Evolutionary conservation across 2,329 filamentous ascomycete genomes (phyloP).

Genomic region (Herpomyces periplanetae): DNA sequence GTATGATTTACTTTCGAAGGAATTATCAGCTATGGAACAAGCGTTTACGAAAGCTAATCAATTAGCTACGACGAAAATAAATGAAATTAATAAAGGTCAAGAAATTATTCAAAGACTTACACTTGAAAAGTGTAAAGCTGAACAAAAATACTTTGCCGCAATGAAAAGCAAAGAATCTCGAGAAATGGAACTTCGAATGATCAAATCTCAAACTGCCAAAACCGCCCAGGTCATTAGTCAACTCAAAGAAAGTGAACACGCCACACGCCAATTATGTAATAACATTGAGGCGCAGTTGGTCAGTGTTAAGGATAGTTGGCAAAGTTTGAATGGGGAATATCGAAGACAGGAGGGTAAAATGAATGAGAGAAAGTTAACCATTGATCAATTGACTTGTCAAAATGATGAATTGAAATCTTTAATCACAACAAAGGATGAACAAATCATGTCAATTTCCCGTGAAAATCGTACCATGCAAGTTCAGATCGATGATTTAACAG

Average conservation of each 20-base stretch:
- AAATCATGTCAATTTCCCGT: slow-evolving; percentile 20
- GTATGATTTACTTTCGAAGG: slow-evolving; percentile 44
- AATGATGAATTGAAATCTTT: slow-evolving; percentile 32
- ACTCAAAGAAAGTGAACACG: slow-evolving; percentile 53
- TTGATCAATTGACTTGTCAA: slow-evolving; percentile 33
- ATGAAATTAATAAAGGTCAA: slow-evolving; percentile 32
- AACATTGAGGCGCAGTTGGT: slow-evolving; percentile 70
- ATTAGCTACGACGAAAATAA: slow-evolving; percentile 48
- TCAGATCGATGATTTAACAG: slow-evolving; percentile 40
- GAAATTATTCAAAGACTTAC: slow-evolving; percentile 31
- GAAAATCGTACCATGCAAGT: slow-evolving; percentile 18
- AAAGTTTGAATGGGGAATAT: slow-evolving; percentile 25
- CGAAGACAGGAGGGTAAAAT: slow-evolving; percentile 31
- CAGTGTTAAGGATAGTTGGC: slow-evolving; percentile 40
- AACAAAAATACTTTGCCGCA: slow-evolving; percentile 87
- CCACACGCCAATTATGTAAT: slow-evolving; percentile 29
- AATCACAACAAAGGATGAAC: slow-evolving; percentile 33
- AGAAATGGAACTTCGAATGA: slow-evolving; percentile 32
- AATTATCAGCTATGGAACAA: slow-evolving; percentile 53
- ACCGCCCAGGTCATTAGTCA: slow-evolving; percentile 75
- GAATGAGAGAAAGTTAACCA: slow-evolving; percentile 23
- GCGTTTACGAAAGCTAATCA: slow-evolving; percentile 66
- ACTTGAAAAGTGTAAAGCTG: slow-evolving; percentile 74
- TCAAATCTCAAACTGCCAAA: slow-evolving; percentile 49
- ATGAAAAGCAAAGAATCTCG: slow-evolving; percentile 72